These are phyloP conservation scores for Zoysia matrella DNA, from an alignment of 202 grass and related monocot genomes.

Conservation along the genomic window DNA sequence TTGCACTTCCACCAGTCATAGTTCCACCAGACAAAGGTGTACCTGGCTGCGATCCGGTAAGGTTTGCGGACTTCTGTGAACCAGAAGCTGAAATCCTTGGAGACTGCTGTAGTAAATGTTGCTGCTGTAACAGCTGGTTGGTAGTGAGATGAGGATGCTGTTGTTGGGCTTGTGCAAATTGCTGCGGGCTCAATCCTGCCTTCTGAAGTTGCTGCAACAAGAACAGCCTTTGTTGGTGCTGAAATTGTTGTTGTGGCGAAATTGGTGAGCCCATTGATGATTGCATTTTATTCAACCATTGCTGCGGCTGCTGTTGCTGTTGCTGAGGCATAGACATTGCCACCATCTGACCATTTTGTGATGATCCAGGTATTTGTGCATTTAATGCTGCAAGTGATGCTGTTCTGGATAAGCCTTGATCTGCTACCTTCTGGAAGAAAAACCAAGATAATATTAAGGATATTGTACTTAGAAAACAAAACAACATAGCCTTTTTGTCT, in stretches of 20 bases:
- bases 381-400: slow-evolving; percentile 72
- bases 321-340: slow-evolving; percentile 75
- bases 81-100: slow-evolving; percentile 60
- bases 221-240: slow-evolving; percentile 66
- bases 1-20: slow-evolving; percentile 68
- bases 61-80: slow-evolving; percentile 69
- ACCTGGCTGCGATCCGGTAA: slow-evolving; percentile 70
- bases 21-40: slow-evolving; percentile 64
- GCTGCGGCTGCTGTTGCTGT: slow-evolving; percentile 69
- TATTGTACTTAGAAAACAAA: slow-evolving; percentile 8
- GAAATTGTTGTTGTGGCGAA: slow-evolving; percentile 72
- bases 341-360: slow-evolving; percentile 74
- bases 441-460: slow-evolving; percentile 28
- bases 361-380: slow-evolving; percentile 70
- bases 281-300: slow-evolving; percentile 77
- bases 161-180: slow-evolving; percentile 63
- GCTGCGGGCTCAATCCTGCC: slow-evolving; percentile 57
- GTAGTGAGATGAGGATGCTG: slow-evolving; percentile 62
- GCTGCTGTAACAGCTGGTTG: slow-evolving; percentile 60
- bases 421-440: slow-evolving; percentile 72
- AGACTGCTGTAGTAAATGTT: slow-evolving; percentile 73
- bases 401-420: slow-evolving; percentile 75
- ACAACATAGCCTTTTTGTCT: too few relatives aligned
- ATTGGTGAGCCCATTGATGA: slow-evolving; percentile 57
- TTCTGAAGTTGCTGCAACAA: slow-evolving; percentile 74